A percentile compares a stretch with the other conserved stretches of the same genome.
phyloP scores from a whole-genome alignment of 768 basidiomycete species.

The Serendipita indica region DNA sequence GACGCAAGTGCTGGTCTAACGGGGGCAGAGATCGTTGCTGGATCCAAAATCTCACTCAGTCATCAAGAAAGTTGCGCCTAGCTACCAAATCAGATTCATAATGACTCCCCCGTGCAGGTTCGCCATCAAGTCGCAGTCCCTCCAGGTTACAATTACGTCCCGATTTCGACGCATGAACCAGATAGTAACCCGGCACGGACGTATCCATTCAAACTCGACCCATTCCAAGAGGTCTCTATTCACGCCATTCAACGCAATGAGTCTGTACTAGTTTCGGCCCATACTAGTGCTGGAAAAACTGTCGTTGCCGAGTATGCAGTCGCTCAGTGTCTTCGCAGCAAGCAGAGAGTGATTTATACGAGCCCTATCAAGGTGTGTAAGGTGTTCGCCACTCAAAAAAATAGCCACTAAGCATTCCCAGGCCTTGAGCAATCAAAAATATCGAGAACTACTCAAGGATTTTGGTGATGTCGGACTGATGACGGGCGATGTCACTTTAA shows the following conservation, averaged over 20 bases:
- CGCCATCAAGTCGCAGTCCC: slow-evolving; percentile 95
- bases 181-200: slow-evolving; percentile 78
- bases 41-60: slow-evolving; percentile 56
- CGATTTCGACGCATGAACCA: slow-evolving; percentile 83
- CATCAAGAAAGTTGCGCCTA: slow-evolving; percentile 46
- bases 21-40: slow-evolving; percentile 44
- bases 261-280: slow-evolving; percentile 92
- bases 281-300: slow-evolving; percentile 98
- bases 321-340: slow-evolving; percentile 84
- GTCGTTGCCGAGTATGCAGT: slow-evolving; percentile 99
- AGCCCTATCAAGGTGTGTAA: slow-evolving; percentile 92
- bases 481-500: slow-evolving; percentile 99
- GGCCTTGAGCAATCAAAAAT: slow-evolving; percentile 98
- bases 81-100: neutral
- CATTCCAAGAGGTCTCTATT: slow-evolving; percentile 91
- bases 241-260: slow-evolving; percentile 94
- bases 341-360: slow-evolving; percentile 96
- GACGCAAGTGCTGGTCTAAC: slow-evolving; percentile 78
- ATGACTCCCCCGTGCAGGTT: slow-evolving; percentile 34
- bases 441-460: slow-evolving; percentile 90
- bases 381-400: slow-evolving; percentile 12
- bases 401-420: slow-evolving; percentile 22
- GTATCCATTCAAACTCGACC: slow-evolving; percentile 94
- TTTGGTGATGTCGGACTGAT: slow-evolving; percentile 98
- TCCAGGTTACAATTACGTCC: slow-evolving; percentile 75